Conservation (phyloP, 345 rosid genomes). For the Carallia brachiata region DNA sequence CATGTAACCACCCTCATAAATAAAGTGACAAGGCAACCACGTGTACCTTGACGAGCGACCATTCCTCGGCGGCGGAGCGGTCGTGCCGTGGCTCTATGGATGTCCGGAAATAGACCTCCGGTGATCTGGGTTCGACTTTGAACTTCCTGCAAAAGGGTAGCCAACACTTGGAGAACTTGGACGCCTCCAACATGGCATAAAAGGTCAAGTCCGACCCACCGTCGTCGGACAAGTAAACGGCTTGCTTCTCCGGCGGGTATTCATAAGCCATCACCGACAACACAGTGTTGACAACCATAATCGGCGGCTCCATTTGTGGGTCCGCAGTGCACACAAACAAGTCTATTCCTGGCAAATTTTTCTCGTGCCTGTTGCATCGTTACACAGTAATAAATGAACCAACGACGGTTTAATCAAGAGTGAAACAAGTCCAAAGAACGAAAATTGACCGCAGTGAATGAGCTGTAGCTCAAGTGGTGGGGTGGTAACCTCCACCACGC, state of each 20-base stretch:
- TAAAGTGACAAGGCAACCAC: too few species aligned
- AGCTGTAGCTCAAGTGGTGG: too few species aligned
- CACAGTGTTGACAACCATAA: slow-evolving; percentile 65
- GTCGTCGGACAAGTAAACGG: slow-evolving; percentile 67
- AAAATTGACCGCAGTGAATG: too few species aligned
- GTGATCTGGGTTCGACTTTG: slow-evolving; percentile 57
- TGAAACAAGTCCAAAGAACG: too few species aligned
- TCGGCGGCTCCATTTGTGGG: slow-evolving; percentile 66
- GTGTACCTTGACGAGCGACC: slow-evolving; percentile 16
- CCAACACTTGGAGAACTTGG: slow-evolving; percentile 53
- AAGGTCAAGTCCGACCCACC: slow-evolving; percentile 61
- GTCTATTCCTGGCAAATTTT: slow-evolving; percentile 54
- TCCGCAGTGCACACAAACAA: slow-evolving; percentile 73
- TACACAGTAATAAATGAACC: too few species aligned
- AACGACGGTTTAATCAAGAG: too few species aligned
- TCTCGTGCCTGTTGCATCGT: slow-evolving; percentile 21
- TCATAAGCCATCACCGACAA: slow-evolving; percentile 56
- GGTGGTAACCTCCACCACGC: too few species aligned
- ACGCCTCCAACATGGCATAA: slow-evolving; percentile 56
- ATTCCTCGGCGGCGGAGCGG: too few species aligned
- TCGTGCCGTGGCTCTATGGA: too few species aligned
- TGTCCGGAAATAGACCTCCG: slow-evolving; percentile 50
- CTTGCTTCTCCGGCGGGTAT: slow-evolving; percentile 56
- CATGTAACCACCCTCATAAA: too few species aligned
- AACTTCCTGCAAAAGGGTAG: slow-evolving; percentile 54